phyloP scores from a whole-genome alignment of 495 filamentous ascomycete genomes.

The Penicillium soppii region DNA sequence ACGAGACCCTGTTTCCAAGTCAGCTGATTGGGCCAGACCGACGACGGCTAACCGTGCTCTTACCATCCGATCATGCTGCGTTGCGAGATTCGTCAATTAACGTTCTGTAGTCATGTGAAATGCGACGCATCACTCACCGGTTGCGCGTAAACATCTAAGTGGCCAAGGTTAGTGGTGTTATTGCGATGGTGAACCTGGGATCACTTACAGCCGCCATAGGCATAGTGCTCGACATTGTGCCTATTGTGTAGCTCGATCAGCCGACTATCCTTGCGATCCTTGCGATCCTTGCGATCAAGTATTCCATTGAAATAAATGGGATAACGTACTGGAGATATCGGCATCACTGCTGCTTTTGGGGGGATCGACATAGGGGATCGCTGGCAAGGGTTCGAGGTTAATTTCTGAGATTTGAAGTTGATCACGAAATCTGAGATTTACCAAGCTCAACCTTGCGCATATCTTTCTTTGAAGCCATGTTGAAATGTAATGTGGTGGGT shows the following conservation, averaged over 20 bases:
- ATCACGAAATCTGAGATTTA: conserved; percentile 39
- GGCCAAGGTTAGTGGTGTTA: conserved; percentile 18
- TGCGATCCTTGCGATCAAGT: neutral
- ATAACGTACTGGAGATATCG: conserved; percentile 51
- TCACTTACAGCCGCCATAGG: conserved; percentile 82
- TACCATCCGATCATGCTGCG: conserved; percentile 77
- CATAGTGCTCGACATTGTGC: conserved; percentile 77
- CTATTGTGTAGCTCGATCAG: conserved; percentile 29
- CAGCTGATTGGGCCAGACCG: conserved; percentile 1
- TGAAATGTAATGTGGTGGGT: conserved; percentile 9
- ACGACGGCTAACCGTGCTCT: conserved; percentile 15
- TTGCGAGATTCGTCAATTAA: conserved; percentile 9
- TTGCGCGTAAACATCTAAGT: conserved; percentile 83
- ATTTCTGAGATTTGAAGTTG: neutral
- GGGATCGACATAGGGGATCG: conserved; percentile 63
- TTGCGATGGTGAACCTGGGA: neutral
- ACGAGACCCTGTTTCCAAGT: conserved; percentile 61
- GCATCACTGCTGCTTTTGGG: conserved; percentile 53
- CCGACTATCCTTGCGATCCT: neutral
- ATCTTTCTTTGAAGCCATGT: conserved; percentile 78
- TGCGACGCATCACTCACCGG: conserved; percentile 54
- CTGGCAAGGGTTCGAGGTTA: conserved; percentile 35
- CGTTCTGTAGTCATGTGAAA: neutral
- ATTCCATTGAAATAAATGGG: neutral
- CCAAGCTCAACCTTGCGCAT: conserved; percentile 83